phyloP scores from a whole-genome alignment of 306 rosid genomes.

The Dalbergia cochinchinensis region DNA sequence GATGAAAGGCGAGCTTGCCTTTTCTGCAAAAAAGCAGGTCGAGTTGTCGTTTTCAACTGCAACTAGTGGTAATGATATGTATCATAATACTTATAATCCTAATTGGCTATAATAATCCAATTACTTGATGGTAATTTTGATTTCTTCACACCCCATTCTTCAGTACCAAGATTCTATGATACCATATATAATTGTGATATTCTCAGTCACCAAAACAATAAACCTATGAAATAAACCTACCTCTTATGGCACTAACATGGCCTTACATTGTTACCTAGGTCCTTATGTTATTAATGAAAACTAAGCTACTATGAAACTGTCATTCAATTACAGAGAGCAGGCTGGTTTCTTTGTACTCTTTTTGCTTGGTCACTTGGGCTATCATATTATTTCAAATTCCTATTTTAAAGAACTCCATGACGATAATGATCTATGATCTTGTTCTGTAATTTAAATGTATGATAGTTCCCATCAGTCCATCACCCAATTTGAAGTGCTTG shows the following conservation, averaged over 20 bases:
- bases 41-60: neutral
- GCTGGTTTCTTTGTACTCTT: neutral
- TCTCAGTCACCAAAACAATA: too few relatives aligned
- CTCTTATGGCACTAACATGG: too few relatives aligned
- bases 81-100: neutral
- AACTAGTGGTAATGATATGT: neutral
- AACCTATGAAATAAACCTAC: too few relatives aligned
- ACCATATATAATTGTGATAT: too few relatives aligned
- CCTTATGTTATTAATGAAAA: too few relatives aligned
- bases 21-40: neutral
- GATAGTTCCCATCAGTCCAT: constrained; percentile 26
- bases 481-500: too few relatives aligned
- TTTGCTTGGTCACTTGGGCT: neutral
- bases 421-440: constrained; percentile 7
- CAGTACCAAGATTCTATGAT: too few relatives aligned
- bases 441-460: constrained; percentile 10
- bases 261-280: too few relatives aligned
- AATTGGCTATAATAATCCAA: neutral
- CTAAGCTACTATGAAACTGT: too few relatives aligned
- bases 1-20: neutral
- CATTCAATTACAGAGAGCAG: too few relatives aligned
- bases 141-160: too few relatives aligned
- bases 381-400: neutral
- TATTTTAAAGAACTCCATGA: neutral
- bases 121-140: too few relatives aligned